Evolutionary conservation across 495 filamentous ascomycete species (phyloP), one percentile per base, ranked within the genome.

Genomic region (Trichoderma asperelloides): DNA sequence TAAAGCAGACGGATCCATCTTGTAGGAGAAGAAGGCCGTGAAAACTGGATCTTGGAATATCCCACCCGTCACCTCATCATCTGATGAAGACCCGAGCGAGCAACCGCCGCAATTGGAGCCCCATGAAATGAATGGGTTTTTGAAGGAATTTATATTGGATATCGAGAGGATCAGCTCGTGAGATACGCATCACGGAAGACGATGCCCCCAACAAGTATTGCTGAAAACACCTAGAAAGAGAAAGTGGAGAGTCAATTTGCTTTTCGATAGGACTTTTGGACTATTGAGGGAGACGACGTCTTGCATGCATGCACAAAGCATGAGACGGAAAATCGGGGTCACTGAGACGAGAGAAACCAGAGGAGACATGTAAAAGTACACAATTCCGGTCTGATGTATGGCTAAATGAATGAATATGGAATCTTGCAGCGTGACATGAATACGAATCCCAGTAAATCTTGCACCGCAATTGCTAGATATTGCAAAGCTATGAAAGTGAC

Each of bases 1-100:
- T 25, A 65, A 65, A 11, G 43, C 9, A 41, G 64, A 65, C 64
- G 64, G 64, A 45, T 49, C 64, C 39, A 65, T 65, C 41, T 30
- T 45, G 27, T 65, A 47, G 64, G 64, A 65, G 41, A 65, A 65
- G 64, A 65, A 51, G 41, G 64, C 64, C 41, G 64, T 65, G 21
- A 27, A 65, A 45, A 18, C 27, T 30, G 64, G 39, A 27, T 65
- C 63, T 6, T 40, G 37, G 40, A 40, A 23, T 9, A 45, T 64
- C n/a, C 33, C 28, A 21, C 63, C 63, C 33, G 23, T 64, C 33
- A 40, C 63, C 23, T 25, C 49, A 30, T 30, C 55, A 13, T 15
- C 21, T 25, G 41, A 51, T 12, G 27, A 45, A 15, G 27, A 28
- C 23, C 16, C 39, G 0, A n/a, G 2, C 12, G 37, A n/a, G 18